Conservation (phyloP, 2,329 filamentous ascomycete species). For the Zopfia rhizophila region DNA sequence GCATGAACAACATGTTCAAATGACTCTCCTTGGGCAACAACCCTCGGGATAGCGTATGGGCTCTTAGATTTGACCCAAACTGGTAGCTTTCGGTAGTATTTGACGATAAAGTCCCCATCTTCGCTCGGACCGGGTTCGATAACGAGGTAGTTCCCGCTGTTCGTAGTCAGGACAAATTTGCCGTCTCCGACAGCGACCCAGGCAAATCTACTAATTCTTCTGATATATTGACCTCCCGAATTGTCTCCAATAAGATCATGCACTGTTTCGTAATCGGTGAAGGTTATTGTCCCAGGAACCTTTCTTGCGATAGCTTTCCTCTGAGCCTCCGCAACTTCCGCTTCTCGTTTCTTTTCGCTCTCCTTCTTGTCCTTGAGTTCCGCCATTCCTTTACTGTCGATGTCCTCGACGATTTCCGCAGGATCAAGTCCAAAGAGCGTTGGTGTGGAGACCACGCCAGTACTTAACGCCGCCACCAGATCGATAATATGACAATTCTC, state of each 20-base stretch:
- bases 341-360: slow-evolving; percentile 51
- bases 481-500: slow-evolving; percentile 94
- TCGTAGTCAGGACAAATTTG: slow-evolving; percentile 75
- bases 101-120: slow-evolving; percentile 51
- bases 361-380: slow-evolving; percentile 63
- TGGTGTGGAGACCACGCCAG: slow-evolving; percentile 88
- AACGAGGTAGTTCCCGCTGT: slow-evolving; percentile 68
- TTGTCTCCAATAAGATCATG: slow-evolving; percentile 88
- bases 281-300: slow-evolving; percentile 68
- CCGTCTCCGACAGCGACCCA: slow-evolving; percentile 84
- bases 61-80: slow-evolving; percentile 48
- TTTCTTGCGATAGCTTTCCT: slow-evolving; percentile 31
- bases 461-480: slow-evolving; percentile 86
- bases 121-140: slow-evolving; percentile 59
- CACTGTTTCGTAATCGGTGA: slow-evolving; percentile 93
- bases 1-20: slow-evolving; percentile 83
- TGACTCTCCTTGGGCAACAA: slow-evolving; percentile 71
- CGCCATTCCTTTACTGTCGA: slow-evolving; percentile 70
- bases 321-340: slow-evolving; percentile 77
- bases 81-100: slow-evolving; percentile 55
- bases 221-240: slow-evolving; percentile 80
- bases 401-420: slow-evolving; percentile 75
- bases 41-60: slow-evolving; percentile 75
- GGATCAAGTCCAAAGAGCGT: slow-evolving; percentile 95
- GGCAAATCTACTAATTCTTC: slow-evolving; percentile 75